Conservation (phyloP, 2,329 filamentous ascomycete genomes). For the Pseudocercospora ulei region DNA sequence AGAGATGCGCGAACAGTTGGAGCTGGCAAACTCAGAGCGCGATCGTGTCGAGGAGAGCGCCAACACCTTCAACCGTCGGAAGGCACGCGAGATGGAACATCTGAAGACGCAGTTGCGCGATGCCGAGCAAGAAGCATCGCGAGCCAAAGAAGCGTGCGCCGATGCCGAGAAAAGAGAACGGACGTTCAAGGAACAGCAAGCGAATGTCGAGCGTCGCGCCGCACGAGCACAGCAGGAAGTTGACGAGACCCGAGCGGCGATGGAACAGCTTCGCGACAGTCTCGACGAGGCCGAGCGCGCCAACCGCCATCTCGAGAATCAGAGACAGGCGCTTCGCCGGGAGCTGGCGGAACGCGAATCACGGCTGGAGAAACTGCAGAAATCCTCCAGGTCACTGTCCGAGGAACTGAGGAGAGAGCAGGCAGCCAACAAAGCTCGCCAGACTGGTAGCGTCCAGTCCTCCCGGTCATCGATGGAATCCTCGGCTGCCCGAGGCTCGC, state of each 20-base stretch:
- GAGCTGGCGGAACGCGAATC: conserved; percentile 18
- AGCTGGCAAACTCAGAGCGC: conserved; percentile 83
- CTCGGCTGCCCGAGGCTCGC: conserved; percentile 22
- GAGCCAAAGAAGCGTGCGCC: conserved; percentile 63
- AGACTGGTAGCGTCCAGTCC: conserved; percentile 40
- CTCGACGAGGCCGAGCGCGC: conserved; percentile 83
- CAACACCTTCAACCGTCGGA: conserved; percentile 62
- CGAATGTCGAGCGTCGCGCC: conserved; percentile 64
- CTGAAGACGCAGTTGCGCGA: conserved; percentile 69
- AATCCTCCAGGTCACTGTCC: conserved; percentile 52
- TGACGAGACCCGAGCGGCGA: conserved; percentile 63
- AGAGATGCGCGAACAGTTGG: conserved; percentile 81
- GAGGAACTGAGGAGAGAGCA: conserved; percentile 50
- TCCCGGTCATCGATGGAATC: conserved; percentile 53
- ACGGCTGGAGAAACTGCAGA: conserved; percentile 41
- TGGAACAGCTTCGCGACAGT: conserved; percentile 65
- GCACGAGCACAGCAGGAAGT: conserved; percentile 62
- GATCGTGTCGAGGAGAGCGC: conserved; percentile 89
- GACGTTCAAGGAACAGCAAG: conserved; percentile 62
- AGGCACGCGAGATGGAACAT: conserved; percentile 77
- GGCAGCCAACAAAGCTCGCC: conserved; percentile 28
- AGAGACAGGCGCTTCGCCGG: conserved; percentile 48
- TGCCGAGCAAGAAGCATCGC: conserved; percentile 65
- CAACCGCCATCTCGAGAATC: conserved; percentile 70
- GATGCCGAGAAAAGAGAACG: conserved; percentile 64